Evolutionary conservation across 805 yeast genomes (phyloP), one percentile per base, ranked within the genome.

Genomic region (Ogataea polymorpha): DNA sequence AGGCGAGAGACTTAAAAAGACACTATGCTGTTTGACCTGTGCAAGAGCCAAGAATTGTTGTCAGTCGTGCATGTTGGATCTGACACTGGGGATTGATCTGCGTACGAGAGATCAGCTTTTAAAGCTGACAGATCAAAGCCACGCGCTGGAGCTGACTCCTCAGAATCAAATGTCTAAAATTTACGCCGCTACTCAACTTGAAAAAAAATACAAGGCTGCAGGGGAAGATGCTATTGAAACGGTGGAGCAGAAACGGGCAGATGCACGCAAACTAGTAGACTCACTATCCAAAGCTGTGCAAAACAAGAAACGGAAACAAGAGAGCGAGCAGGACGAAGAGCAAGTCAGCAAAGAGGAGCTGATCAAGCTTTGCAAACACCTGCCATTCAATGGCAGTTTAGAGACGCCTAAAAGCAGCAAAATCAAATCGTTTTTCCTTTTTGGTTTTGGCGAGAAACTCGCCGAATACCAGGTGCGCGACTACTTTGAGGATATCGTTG

Each of bases 11-110:
- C 65, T 77, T 46, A 71, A 74, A 42, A 79, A 75, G 50, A 88
- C 96, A 2, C 61, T 78, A 2, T 77, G 91, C 14, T 91, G 99
- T 63, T 58, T 66, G 25, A 79, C 90, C 0, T 91, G 99, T 66
- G 80, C 97, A 0, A 68, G 80, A 30, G 78, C 82, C 32, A 74
- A 82, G 44, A 83, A 86, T 63, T 83, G 95, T 53, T 91, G 99
- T 58, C 98, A 93, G 60, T 67, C 80, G 17, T 91, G 99, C 61
- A 75, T 88, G 77, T 61, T 84, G 24, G 98, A 91, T 64, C 65
- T 90, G 30, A 77, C 82, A 21, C 86, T 80, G 65, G 86, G 89
- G 3, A 77, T 93, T n/a, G 87, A 96, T 0, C 59, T 88, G 13
- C 77, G 80, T 9, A 65, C 88, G 6, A 69, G 96, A 49, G 96